Conservation (phyloP, 345 rosid genomes). For the Psidium guajava region DNA sequence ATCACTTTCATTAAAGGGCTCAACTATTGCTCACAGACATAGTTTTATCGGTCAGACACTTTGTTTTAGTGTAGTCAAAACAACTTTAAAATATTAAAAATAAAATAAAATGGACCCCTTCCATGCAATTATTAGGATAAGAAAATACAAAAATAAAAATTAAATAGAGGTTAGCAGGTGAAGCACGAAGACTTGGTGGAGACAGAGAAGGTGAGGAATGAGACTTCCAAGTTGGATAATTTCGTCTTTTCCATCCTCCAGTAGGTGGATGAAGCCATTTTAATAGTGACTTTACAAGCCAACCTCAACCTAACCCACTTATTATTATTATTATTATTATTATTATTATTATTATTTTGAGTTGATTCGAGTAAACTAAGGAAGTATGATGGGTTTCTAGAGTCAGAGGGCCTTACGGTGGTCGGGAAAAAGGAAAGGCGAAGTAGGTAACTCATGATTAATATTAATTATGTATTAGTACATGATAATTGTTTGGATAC, state of each 20-base stretch:
- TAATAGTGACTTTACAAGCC: not conserved
- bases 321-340: too few species aligned
- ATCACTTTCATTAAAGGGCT: not conserved
- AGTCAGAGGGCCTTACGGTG: too few species aligned
- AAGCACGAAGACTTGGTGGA: not conserved
- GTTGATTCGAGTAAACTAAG: too few species aligned
- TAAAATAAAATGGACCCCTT: not conserved
- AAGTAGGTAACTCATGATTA: too few species aligned
- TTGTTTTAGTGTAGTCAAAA: not conserved
- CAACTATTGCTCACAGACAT: not conserved
- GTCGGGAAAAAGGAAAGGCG: too few species aligned
- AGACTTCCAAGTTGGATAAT: not conserved
- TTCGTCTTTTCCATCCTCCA: not conserved
- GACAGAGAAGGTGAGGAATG: not conserved
- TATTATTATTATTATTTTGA: too few species aligned
- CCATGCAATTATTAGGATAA: not conserved
- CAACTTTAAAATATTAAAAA: not conserved
- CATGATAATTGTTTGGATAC: too few species aligned
- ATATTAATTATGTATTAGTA: too few species aligned
- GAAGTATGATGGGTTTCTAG: too few species aligned
- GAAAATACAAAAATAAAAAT: not conserved
- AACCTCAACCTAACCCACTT: not conserved
- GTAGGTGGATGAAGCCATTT: not conserved
- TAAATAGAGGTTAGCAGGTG: not conserved
- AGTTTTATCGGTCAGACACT: not conserved